phyloP scores from a whole-genome alignment of 2,329 filamentous ascomycete species.

The Eurotiales sp. region DNA sequence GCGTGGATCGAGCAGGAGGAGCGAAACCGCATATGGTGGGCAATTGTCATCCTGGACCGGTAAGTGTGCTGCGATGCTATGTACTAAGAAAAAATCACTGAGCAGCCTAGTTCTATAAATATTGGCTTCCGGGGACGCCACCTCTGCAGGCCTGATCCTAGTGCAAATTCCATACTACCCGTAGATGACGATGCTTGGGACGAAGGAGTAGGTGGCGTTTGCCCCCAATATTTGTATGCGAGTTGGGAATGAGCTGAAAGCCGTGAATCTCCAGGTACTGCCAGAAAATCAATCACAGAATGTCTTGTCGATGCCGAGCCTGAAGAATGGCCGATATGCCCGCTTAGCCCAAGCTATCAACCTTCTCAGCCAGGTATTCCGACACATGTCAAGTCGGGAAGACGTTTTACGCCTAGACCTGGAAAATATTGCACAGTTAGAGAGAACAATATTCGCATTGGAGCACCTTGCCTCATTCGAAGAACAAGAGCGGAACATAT shows the following conservation, averaged over 20 bases:
- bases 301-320: slow-evolving; percentile 1
- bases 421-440: not conserved
- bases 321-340: slow-evolving; percentile 2
- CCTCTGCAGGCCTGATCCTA: not conserved
- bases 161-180: slow-evolving; percentile 1
- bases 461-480: slow-evolving; percentile 4
- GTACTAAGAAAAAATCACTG: not conserved
- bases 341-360: slow-evolving; percentile 4
- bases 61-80: not conserved
- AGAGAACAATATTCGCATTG: slow-evolving; percentile 3
- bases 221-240: not conserved
- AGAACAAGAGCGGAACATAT: not conserved
- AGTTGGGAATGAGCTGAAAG: not conserved
- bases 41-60: slow-evolving; percentile 3
- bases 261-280: not conserved
- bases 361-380: slow-evolving; percentile 3
- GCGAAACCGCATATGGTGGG: slow-evolving; percentile 5
- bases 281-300: slow-evolving; percentile 3
- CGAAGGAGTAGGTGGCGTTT: slow-evolving; percentile 2
- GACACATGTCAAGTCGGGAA: slow-evolving; percentile 3
- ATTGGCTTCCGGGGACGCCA: slow-evolving; percentile 2
- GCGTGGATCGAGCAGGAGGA: slow-evolving; percentile 3
- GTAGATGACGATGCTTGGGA: slow-evolving; percentile 3
- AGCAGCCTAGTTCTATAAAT: slow-evolving; percentile 1
- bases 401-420: slow-evolving; percentile 1